These are phyloP conservation scores for Clonostachys chloroleuca DNA, from an alignment of 2,329 filamentous ascomycete genomes.

Conservation along the genomic window DNA sequence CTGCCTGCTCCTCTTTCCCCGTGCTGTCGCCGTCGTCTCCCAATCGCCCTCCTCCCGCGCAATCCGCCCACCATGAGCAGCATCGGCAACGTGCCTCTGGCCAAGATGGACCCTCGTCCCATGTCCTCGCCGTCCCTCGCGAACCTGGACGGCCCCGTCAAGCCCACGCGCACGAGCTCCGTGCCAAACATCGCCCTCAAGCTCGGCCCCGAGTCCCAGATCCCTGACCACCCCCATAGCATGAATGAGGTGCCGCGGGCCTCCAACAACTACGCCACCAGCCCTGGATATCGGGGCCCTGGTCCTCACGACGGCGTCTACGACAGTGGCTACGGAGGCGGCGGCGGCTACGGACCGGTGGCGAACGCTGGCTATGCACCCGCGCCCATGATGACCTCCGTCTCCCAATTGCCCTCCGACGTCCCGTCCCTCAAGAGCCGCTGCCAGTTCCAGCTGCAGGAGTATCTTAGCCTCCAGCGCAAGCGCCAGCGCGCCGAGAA, in stretches of 20 bases:
- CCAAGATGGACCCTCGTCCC: slow-evolving; percentile 4
- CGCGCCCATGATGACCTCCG: neutral
- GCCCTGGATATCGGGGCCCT: slow-evolving; percentile 1
- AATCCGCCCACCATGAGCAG: slow-evolving; percentile 1
- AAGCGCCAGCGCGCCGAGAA: slow-evolving; percentile 13
- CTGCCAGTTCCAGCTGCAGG: slow-evolving; percentile 26
- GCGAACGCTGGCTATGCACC: neutral
- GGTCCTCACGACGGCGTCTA: neutral
- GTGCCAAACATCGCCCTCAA: slow-evolving; percentile 8
- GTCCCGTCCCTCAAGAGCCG: slow-evolving; percentile 23
- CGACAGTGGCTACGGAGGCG: neutral
- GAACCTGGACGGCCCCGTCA: neutral
- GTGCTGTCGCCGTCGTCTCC: no score
- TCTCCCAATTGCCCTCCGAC: slow-evolving; percentile 7
- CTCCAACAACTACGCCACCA: slow-evolving; percentile 10
- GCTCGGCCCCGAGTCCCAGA: slow-evolving; percentile 9
- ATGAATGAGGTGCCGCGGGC: slow-evolving; percentile 7
- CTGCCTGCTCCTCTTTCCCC: no score
- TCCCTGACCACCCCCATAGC: slow-evolving; percentile 12
- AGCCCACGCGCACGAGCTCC: neutral
- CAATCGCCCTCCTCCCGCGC: no score
- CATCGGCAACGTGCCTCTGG: neutral
- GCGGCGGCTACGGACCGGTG: neutral
- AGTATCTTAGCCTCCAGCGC: slow-evolving; percentile 24
- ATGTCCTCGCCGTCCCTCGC: slow-evolving; percentile 3